Base-by-base conservation (phyloP, 2,329 filamentous ascomycete genomes). In the Xylariaceae sp. region DNA sequence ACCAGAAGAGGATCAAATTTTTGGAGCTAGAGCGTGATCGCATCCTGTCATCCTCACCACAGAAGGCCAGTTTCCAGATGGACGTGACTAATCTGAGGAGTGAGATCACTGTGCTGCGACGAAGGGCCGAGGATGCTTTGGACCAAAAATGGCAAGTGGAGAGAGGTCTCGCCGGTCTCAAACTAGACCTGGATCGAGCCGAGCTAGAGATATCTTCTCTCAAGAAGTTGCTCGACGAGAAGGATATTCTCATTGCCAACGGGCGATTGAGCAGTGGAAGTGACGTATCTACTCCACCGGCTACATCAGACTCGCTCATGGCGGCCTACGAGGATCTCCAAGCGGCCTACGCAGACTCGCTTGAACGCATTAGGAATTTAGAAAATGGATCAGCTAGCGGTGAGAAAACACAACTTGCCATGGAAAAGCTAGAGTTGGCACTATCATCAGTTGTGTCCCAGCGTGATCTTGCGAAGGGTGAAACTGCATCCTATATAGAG, bases 101-200 rank as follows among this genome's bases (percentile, higher is more conserved):
- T 20, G 93, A 98, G 64, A 86, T 98, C 51, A 88, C 86, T 41
- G 79, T 85, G 14, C 76, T 98, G 45, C 83, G 93, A 35, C 85
- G 85, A 50, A 83, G 93, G 43, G 92, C 92, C 22, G 92, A 98
- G 58, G 92, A 97, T 53, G 92, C 92, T 14, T 77, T 97, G 12
- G 89, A 95, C 61, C 88, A 95, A 60, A 97, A 97, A 67, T 97
- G 88, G 85, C 86, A 94, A 63, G 92, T 91, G 50, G 92, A 96
- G 68, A 94, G 94, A 68, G 89, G 89, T 16, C 73, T 97, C 2
- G 79, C 82, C 42, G 89, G 91, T 44, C 71, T 97, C 45, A 95
- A 95, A 71, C 96, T 95, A 86, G 92, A 97, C 62, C 80, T 98
- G 34, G 93, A 97, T 66, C 87, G 91, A 51, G 91, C 93, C 21